phyloP scores from a whole-genome alignment of 306 rosid species.

The Quillaja saponaria region DNA sequence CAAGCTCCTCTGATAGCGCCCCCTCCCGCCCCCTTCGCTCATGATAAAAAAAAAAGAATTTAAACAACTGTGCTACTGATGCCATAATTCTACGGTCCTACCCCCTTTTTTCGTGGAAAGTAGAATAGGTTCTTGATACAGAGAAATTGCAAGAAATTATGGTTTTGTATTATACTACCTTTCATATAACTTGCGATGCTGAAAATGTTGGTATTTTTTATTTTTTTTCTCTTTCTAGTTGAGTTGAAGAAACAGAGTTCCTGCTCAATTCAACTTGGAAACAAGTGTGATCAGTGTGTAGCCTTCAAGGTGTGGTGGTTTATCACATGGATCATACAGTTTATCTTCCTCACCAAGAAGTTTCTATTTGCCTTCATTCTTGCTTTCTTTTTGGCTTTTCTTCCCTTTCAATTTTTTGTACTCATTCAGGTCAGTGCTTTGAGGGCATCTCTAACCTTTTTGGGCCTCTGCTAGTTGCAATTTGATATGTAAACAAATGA shows the following conservation, averaged over 20 bases:
- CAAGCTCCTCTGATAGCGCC: too few species aligned
- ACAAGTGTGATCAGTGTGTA: slow-evolving; percentile 60
- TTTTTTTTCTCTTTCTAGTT: slow-evolving; percentile 42
- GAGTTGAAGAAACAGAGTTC: slow-evolving; percentile 86
- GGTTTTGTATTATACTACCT: neutral
- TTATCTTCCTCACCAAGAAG: neutral
- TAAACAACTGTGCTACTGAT: too few species aligned
- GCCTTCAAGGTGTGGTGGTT: slow-evolving; percentile 75
- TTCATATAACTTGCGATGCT: neutral
- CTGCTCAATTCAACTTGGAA: slow-evolving; percentile 61
- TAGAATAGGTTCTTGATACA: neutral
- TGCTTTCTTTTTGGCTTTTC: neutral
- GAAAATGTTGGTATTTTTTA: slow-evolving; percentile 20
- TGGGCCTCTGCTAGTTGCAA: neutral
- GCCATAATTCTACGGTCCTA: too few species aligned
- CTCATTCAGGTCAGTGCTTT: neutral
- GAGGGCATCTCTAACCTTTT: slow-evolving; percentile 4
- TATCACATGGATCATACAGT: slow-evolving; percentile 1
- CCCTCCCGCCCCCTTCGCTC: too few species aligned
- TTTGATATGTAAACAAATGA: slow-evolving; percentile 11
- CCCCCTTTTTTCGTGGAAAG: neutral
- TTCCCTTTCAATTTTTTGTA: neutral
- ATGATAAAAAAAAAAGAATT: too few species aligned
- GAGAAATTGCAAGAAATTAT: neutral
- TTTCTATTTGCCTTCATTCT: neutral